Evolutionary conservation across 129 eudicot species (phyloP).

Genomic region (Tagetes patula): DNA sequence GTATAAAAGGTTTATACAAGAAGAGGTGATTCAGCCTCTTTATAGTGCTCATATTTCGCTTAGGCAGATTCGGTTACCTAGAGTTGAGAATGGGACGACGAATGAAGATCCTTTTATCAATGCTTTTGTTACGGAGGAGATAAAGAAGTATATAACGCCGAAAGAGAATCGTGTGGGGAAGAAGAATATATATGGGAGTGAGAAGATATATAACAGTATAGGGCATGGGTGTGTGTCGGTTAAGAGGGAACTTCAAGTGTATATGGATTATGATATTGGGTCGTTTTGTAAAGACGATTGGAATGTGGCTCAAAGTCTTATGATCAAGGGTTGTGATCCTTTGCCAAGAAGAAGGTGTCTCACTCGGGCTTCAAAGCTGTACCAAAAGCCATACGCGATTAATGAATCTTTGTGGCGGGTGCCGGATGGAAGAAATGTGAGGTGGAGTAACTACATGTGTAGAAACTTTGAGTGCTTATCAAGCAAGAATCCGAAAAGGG

Average conservation of each 20-base stretch:
- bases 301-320: conserved; percentile 77
- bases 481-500: conserved; percentile 77
- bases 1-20: conserved; percentile 61
- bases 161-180: conserved; percentile 71
- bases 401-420: conserved; percentile 82
- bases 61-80: conserved; percentile 83
- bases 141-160: conserved; percentile 81
- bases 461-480: conserved; percentile 81
- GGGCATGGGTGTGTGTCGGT: conserved; percentile 84
- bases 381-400: conserved; percentile 69
- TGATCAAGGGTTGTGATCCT: conserved; percentile 92
- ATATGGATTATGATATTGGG: conserved; percentile 95
- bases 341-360: conserved; percentile 93
- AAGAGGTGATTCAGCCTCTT: conserved; percentile 83
- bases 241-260: conserved; percentile 77
- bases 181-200: conserved; percentile 62
- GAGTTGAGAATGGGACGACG: conserved; percentile 40
- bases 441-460: conserved; percentile 85
- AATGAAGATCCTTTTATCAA: conserved; percentile 84
- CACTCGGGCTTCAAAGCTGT: conserved; percentile 87
- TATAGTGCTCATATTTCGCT: conserved; percentile 85
- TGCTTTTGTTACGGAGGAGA: conserved; percentile 75
- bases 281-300: conserved; percentile 97
- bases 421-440: conserved; percentile 81
- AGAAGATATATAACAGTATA: conserved; percentile 68